Base-by-base conservation (phyloP, 2,329 filamentous ascomycete species). In the Trichophyton mentagrophytes region DNA sequence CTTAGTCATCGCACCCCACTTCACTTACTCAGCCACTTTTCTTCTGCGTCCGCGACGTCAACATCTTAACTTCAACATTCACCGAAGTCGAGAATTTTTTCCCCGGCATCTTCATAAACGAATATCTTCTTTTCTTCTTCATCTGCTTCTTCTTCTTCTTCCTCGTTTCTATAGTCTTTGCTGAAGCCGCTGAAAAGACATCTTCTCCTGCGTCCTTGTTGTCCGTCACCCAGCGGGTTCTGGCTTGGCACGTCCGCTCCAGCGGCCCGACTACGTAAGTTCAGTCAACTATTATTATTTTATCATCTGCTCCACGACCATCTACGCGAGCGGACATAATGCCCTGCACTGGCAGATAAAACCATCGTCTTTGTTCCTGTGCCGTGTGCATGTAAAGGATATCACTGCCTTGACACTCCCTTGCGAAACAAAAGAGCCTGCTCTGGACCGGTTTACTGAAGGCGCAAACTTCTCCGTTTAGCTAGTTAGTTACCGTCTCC, bases 261-360 rank as follows among this genome's bases (percentile, higher is more conserved):
- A 38, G 27, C 27, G 51, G 51, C 51, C 51, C 51, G 51, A 55
- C 51, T 55, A n/a, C 51, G 51, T 55, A 55, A 55, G 51, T 55
- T 38, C 33, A 38, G 9, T 38, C 11, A 38, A 13, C 9, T 55
- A 38, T 55, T 25, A 30, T 30, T 30, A 30, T 8, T 30, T 30
- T 30, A 30, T 33, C 7, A 36, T n/a, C n/a, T 55, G 25, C 47
- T 27, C 47, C 22, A 27, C 22, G 44, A 20, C 11, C 15, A 27
- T 30, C 47, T 53, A 22, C 47, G 47, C 51, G 40, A 44, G 40
- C n/a, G 40, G 7, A 44, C 33, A 13, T 38, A 9, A 38, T 13
- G 33, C 9, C 8, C 33, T 38, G 33, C 9, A 38, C 33, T 38
- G 33, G 33, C 33, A 13, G 33, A 38, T 38, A 38, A 38, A 22